Evolutionary conservation across 495 filamentous ascomycete species (phyloP).

Genomic region (Endocarpon pusillum): DNA sequence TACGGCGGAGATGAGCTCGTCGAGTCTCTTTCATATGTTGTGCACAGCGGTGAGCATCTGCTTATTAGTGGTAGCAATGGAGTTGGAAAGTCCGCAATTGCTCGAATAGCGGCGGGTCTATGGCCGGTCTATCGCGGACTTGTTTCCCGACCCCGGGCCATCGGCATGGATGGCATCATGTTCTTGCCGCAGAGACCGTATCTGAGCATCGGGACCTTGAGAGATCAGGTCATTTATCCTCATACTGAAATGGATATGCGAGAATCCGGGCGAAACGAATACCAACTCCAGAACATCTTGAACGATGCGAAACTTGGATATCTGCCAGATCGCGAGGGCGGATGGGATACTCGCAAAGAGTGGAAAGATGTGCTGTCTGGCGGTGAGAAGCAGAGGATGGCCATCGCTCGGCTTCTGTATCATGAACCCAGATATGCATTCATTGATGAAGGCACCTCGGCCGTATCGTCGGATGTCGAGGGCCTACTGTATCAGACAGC

Average conservation of each 20-base stretch:
- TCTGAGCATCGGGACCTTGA: conserved; percentile 80
- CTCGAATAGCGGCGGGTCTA: conserved; percentile 77
- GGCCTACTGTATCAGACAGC: conserved; percentile 81
- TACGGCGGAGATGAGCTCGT: conserved; percentile 82
- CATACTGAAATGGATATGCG: conserved; percentile 91
- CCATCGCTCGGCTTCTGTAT: conserved; percentile 76
- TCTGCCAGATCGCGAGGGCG: conserved; percentile 78
- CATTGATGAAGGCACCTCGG: conserved; percentile 88
- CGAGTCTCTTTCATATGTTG: conserved; percentile 69
- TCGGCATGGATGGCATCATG: conserved; percentile 87
- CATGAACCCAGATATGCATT: conserved; percentile 90
- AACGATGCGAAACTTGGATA: conserved; percentile 77
- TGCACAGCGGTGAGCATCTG: conserved; percentile 80
- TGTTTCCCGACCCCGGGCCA: conserved; percentile 63
- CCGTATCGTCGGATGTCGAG: conserved; percentile 87
- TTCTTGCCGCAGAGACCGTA: conserved; percentile 93
- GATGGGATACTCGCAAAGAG: conserved; percentile 91
- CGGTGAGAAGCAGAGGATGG: conserved; percentile 96
- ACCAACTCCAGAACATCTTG: conserved; percentile 54
- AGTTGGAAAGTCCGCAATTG: conserved; percentile 79
- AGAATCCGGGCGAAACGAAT: conserved; percentile 55
- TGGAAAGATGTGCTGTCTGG: conserved; percentile 97
- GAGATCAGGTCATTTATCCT: conserved; percentile 96
- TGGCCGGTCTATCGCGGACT: conserved; percentile 94
- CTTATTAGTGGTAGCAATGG: conserved; percentile 93